These are phyloP conservation scores for Alisma plantagoaquatica DNA, from an alignment of 106 monocot species.

Conservation along the genomic window DNA sequence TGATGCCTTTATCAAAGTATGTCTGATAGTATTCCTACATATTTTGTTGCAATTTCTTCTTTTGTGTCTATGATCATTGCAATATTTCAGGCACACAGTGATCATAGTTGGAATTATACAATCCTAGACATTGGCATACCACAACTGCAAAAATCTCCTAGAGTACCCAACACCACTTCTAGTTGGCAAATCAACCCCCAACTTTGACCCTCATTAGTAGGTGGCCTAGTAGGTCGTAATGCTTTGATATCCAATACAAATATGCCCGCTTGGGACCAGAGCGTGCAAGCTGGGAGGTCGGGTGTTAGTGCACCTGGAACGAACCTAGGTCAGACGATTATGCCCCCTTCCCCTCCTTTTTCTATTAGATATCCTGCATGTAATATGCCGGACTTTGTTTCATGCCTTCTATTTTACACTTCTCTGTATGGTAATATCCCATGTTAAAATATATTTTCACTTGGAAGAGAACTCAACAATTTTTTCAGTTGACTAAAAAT, in stretches of 20 bases:
- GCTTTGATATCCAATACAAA: slow-evolving; percentile 15
- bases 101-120: slow-evolving; percentile 86
- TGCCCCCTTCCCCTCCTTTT: slow-evolving; percentile 12
- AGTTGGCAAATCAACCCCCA: slow-evolving; percentile 39
- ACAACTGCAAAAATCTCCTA: slow-evolving; percentile 37
- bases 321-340: slow-evolving; percentile 20
- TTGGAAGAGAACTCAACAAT: no score
- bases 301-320: slow-evolving; percentile 16
- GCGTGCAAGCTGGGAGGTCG: slow-evolving; percentile 17
- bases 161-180: slow-evolving; percentile 12
- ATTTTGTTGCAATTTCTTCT: no score
- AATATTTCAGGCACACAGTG: slow-evolving; percentile 58
- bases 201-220: slow-evolving; percentile 15
- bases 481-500: no score
- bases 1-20: no score
- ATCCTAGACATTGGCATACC: slow-evolving; percentile 46
- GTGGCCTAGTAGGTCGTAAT: slow-evolving; percentile 8
- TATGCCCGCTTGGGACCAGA: slow-evolving; percentile 45
- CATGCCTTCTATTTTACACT: no score
- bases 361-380: slow-evolving; percentile 4
- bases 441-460: no score
- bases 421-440: no score
- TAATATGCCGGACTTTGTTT: no score
- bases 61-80: neutral
- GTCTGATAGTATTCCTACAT: no score